Conservation (phyloP, 345 rosid species). For the Populus tremula region DNA sequence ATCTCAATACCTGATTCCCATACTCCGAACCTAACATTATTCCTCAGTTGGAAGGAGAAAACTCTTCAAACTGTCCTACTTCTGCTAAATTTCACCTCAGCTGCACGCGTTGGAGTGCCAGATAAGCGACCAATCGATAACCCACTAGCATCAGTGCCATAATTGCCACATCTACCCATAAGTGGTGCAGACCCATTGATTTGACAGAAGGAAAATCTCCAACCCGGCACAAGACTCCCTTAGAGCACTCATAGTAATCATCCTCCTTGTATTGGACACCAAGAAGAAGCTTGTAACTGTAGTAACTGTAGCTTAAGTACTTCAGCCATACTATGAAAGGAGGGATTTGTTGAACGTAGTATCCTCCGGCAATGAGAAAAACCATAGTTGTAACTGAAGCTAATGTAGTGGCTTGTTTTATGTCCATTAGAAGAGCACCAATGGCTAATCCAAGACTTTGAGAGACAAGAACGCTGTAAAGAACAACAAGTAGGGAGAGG, state of each 20-base stretch:
- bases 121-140: slow-evolving; percentile 76
- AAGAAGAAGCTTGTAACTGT: slow-evolving; percentile 91
- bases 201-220: slow-evolving; percentile 80
- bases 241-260: slow-evolving; percentile 74
- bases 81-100: slow-evolving; percentile 39
- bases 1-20: slow-evolving; percentile 33
- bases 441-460: slow-evolving; percentile 93
- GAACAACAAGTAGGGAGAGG: slow-evolving; percentile 78
- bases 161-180: slow-evolving; percentile 80
- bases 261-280: slow-evolving; percentile 82
- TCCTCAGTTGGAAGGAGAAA: slow-evolving; percentile 43
- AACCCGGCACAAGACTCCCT: slow-evolving; percentile 68
- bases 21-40: slow-evolving; percentile 40
- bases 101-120: slow-evolving; percentile 73
- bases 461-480: slow-evolving; percentile 87
- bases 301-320: slow-evolving; percentile 94
- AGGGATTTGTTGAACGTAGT: slow-evolving; percentile 91
- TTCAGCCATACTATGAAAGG: slow-evolving; percentile 93
- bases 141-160: slow-evolving; percentile 96
- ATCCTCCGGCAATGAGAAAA: slow-evolving; percentile 95
- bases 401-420: slow-evolving; percentile 92
- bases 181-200: slow-evolving; percentile 70
- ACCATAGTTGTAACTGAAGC: slow-evolving; percentile 96
- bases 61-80: slow-evolving; percentile 22
- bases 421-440: slow-evolving; percentile 95